Evolutionary conservation across 164 flowering plant species (phyloP), one percentile per base, ranked within the genome.

Genomic region (Tinospora cordifolia): DNA sequence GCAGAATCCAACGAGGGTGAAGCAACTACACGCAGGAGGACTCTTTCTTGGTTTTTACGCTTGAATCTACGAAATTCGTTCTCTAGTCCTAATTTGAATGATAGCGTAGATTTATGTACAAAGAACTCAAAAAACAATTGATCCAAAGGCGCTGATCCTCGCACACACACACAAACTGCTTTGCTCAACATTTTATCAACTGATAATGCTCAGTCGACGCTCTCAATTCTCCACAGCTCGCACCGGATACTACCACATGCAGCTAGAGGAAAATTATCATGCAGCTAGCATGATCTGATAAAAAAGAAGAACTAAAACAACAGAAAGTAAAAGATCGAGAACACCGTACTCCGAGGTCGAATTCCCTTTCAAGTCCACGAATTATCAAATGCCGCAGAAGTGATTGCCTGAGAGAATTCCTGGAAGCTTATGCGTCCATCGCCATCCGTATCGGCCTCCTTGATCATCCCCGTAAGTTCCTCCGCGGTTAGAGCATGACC

Each of bases 391-490:
- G 92, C 92, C 8, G 92, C 89, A 0, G 88, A 82, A 19, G 82
- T 77, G 47, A 88, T 86, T 6, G 92, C 92, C 75, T 79, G 86
- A 0, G 86, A 65, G 62, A 88, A 88, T 77, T 88, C 90, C 63
- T 69, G 68, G 46, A 82, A 88, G 62, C 80, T 88, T 63, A 88
- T 88, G 66, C 85, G 71, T 3, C 90, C 92, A 77, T 88, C 92
- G 0, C 92, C 92, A 51, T 88, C 89, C 0, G 84, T 82, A 66
- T 88, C 92, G 0, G 89, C 92, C 75, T 88, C 90, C 65, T 73
- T 87, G 69, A 88, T 88, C 88, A 88, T 88, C 68, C 87, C 92
- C 1, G 87, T 84, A 14, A 88, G 75, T 76, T 88, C 89, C 71
- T 80, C 80, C 0, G 77, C 88, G 0, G 90, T 87, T 26, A 87